Percentiles rank a stretch among this genome's conserved stretches.
Conservation (phyloP, 306 rosid genomes). For the Acacia crassicarpa region DNA sequence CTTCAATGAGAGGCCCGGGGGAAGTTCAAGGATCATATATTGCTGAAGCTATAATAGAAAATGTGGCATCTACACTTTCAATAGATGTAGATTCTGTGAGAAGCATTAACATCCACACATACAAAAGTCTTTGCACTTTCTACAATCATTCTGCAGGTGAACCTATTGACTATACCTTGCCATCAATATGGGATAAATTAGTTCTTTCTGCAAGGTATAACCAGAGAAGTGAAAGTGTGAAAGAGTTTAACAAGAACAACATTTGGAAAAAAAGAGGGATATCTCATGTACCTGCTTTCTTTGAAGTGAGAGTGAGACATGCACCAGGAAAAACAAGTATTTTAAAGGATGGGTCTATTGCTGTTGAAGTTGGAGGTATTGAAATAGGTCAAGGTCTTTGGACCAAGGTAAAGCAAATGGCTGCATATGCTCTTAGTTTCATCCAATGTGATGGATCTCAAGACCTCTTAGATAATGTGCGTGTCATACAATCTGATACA, state of each 20-base stretch:
- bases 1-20: slow-evolving; percentile 91
- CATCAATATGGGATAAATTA: slow-evolving; percentile 68
- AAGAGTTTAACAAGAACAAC: slow-evolving; percentile 61
- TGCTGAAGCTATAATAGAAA: slow-evolving; percentile 82
- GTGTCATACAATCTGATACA: slow-evolving; percentile 77
- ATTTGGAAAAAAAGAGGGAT: slow-evolving; percentile 79
- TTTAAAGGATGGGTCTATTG: slow-evolving; percentile 68
- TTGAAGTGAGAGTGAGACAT: slow-evolving; percentile 39
- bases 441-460: slow-evolving; percentile 54
- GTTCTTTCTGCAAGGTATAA: slow-evolving; percentile 54
- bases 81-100: slow-evolving; percentile 75
- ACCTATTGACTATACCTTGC: slow-evolving; percentile 73
- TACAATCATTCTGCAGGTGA: slow-evolving; percentile 52
- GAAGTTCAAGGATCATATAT: slow-evolving; percentile 83
- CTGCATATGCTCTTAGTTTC: slow-evolving; percentile 65
- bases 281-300: slow-evolving; percentile 63
- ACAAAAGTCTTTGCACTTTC: slow-evolving; percentile 59
- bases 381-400: slow-evolving; percentile 98
- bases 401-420: slow-evolving; percentile 92
- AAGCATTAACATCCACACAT: slow-evolving; percentile 68
- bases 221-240: slow-evolving; percentile 50
- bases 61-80: slow-evolving; percentile 77
- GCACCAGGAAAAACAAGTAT: slow-evolving; percentile 83
- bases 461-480: slow-evolving; percentile 60
- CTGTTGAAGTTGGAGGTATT: slow-evolving; percentile 86